phyloP scores from a whole-genome alignment of 2,329 filamentous ascomycete genomes.

The Hymenoscyphus fructigenus region DNA sequence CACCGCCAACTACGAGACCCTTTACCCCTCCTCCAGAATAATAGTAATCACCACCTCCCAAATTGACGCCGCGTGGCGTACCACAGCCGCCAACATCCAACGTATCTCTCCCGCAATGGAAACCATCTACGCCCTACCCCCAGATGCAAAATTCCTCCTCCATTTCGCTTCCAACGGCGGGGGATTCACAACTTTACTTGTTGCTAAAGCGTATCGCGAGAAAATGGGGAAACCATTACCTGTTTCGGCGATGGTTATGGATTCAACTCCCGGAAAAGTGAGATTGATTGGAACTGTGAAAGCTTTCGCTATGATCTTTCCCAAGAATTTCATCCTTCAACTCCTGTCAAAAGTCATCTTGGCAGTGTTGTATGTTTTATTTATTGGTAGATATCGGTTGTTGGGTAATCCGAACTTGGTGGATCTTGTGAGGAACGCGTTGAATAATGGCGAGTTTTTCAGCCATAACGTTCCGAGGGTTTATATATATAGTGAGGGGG shows the following conservation, averaged over 20 bases:
- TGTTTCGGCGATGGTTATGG: conserved; percentile 42
- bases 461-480: conserved; percentile 20
- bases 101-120: conserved; percentile 42
- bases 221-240: conserved; percentile 39
- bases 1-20: conserved; percentile 42
- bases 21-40: conserved; percentile 46
- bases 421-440: conserved; percentile 13
- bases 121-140: conserved; percentile 33
- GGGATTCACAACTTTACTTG: conserved; percentile 39
- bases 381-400: conserved; percentile 16
- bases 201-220: conserved; percentile 40
- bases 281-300: conserved; percentile 19
- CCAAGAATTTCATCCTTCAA: conserved; percentile 24
- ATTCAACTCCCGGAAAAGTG: conserved; percentile 44
- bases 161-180: conserved; percentile 52
- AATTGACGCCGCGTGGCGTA: conserved; percentile 43
- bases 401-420: conserved; percentile 20
- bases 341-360: conserved; percentile 38
- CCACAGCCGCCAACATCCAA: conserved; percentile 38
- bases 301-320: conserved; percentile 30
- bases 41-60: conserved; percentile 51
- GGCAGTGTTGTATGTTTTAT: not conserved
- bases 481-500: conserved; percentile 32
- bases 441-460: conserved; percentile 28
- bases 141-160: conserved; percentile 15